A percentile compares a stretch with the other conserved stretches of the same genome.
phyloP scores from a whole-genome alignment of 2,329 filamentous ascomycete species.

The Penicillium hesseltinei region DNA sequence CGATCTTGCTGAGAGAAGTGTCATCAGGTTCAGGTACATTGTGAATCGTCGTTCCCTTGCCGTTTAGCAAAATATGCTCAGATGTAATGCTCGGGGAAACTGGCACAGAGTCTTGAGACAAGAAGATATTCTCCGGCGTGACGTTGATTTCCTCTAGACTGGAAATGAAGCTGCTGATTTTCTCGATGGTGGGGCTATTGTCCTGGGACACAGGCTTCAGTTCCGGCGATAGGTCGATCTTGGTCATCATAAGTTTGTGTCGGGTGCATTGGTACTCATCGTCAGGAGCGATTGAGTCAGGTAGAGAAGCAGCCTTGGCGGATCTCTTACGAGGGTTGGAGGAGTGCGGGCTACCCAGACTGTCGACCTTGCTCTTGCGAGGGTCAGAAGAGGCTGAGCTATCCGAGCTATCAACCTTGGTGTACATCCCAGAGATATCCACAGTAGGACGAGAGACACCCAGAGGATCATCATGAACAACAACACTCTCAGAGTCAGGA shows the following conservation, averaged over 20 bases:
- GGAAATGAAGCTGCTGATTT: neutral
- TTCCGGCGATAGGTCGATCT: neutral
- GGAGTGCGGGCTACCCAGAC: neutral
- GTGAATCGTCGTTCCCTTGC: neutral
- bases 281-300: conserved; percentile 27
- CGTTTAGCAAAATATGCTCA: neutral
- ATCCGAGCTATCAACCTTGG: neutral
- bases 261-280: conserved; percentile 11
- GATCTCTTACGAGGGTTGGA: conserved; percentile 27
- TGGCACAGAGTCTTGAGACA: conserved; percentile 1
- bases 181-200: neutral
- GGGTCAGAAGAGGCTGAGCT: neutral
- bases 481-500: neutral
- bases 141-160: neutral
- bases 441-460: neutral
- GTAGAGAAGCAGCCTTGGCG: conserved; percentile 28
- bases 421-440: neutral
- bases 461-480: neutral
- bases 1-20: neutral
- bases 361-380: neutral
- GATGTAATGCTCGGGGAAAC: neutral
- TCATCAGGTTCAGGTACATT: neutral
- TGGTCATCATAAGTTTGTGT: neutral
- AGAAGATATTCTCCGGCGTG: neutral
- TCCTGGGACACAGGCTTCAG: neutral